Evolutionary conservation across 352 stramenopile species (phyloP), one percentile per base, ranked within the genome.

Genomic region (Phytophthora ramorum): DNA sequence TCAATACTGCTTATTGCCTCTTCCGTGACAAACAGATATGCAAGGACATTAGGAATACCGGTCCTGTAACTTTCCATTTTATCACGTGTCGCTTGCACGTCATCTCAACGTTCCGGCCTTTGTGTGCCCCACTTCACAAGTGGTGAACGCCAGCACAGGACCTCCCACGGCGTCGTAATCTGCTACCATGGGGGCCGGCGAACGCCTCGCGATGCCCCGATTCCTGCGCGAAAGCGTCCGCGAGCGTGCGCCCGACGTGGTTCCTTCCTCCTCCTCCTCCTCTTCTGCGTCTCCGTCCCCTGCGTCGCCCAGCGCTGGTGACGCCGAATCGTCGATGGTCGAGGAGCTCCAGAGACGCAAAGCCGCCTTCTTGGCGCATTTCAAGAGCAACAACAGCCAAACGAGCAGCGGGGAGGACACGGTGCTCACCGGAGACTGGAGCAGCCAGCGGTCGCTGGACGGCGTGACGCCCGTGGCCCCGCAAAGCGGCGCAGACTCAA

Each of bases 281-380:
- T 62, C 61, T 1, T 37, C 28, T 1, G 7, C 60, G 3, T 62
- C 56, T 16, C 57, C 57, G 19, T 46, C 62, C 5, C 47, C 47
- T 5, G 34, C 66, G 20, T 75, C 69, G 17, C 55, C 59, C 37
- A 69, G 49, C 19, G 38, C 53, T 3, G 43, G 37, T 7, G 69
- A 81, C 20, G 35, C 32, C 7, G 69, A 83, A 28, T 38, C 65
- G 6, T 68, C 77, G 17, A 64, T 85, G 65, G 46, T 71, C 8
- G 75, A 69, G 43, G 69, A 78, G 58, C 48, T 87, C 20, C 69
- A 82, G 63, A 50, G 73, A 43, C 76, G 78, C 44, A 87, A 87
- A 54, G 48, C 76, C 38, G 76, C 79, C 12, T 82, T 87, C 46
- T 38, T 83, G 40, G 59, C 78, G 52, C 78, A 85, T 47, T 87